Base-by-base conservation (phyloP, 2,329 filamentous ascomycete genomes). In the Boeremia exigua region DNA sequence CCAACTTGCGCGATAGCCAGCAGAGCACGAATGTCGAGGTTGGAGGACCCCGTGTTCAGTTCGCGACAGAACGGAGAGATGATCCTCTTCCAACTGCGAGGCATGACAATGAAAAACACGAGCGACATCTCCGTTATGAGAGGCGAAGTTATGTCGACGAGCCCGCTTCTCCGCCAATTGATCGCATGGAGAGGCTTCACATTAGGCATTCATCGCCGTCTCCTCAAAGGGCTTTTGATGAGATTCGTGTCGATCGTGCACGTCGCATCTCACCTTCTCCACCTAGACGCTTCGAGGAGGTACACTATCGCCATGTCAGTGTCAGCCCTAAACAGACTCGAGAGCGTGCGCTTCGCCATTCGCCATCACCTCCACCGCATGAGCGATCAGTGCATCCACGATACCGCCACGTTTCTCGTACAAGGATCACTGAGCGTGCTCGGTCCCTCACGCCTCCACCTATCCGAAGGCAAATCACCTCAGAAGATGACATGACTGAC, bases 21-120 rank as follows among this genome's bases (percentile, higher is more conserved):
- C 67, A 71, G 19, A 71, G 69, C 48, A 70, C 61, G 19, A 51
- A 55, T 14, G 71, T 70, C n/a, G 69, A 74, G 56, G 50, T 71
- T 2, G 71, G 66, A 19, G 65, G 65, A 1, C 63, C 65, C 15
- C 62, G 63, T 37, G 73, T 75, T 14, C 70, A 68, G 15, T 75
- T 74, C 39, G 60, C 51, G 27, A 27, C 60, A n/a, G 58, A 66
- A 17, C 37, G 51, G 32, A 45, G 37, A 34, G 45, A 54, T 23
- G 51, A 52, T 2, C 46, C 54, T n/a, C 37, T 53, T 17, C 19
- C 17, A 15, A 48, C 62, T 10, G 58, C 62, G 7, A 19, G 10
- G n/a, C 43, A 28, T 14, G n/a, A 40, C 6, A 52, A 48, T 10
- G 54, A 56, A 3, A 60, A 58, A 2, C 59, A 61, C 23, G 44